phyloP scores from a whole-genome alignment of 163 green algal genomes.

The Scenedesmus sp. region DNA sequence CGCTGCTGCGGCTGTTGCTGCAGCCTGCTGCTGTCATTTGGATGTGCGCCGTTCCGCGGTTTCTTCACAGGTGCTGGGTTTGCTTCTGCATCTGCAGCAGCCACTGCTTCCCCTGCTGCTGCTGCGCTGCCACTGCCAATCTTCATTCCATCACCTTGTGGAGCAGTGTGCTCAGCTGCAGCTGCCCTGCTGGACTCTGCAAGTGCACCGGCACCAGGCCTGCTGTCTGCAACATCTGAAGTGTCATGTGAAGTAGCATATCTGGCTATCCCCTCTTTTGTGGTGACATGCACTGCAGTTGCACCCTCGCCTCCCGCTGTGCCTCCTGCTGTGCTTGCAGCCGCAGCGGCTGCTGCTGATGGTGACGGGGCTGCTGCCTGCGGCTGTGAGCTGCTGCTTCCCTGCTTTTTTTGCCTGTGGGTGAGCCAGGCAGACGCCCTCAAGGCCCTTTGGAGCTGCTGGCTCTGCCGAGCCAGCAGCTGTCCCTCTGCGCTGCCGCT shows the following conservation, averaged over 20 bases:
- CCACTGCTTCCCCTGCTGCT: neutral
- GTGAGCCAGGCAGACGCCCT: too few relatives aligned
- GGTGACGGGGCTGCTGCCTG: neutral
- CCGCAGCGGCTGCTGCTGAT: neutral
- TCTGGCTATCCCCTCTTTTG: neutral
- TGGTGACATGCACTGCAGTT: neutral
- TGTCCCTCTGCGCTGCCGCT: neutral
- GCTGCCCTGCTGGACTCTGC: neutral
- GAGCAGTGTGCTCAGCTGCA: neutral
- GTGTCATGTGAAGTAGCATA: too few relatives aligned
- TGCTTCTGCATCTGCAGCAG: neutral
- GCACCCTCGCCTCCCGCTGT: neutral
- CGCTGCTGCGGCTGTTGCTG: neutral
- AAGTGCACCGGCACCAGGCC: neutral
- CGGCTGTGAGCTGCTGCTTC: neutral
- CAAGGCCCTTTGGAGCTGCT: neutral
- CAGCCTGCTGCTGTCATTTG: neutral
- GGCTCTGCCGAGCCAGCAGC: neutral
- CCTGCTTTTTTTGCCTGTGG: too few relatives aligned
- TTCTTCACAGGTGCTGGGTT: neutral
- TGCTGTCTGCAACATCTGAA: neutral
- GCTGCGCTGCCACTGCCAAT: neutral
- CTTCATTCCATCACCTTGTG: neutral
- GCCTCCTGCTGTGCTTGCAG: neutral
- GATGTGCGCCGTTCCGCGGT: neutral